Conservation (phyloP, 78 protist genomes). For the Dictyostelium capitatum region DNA sequence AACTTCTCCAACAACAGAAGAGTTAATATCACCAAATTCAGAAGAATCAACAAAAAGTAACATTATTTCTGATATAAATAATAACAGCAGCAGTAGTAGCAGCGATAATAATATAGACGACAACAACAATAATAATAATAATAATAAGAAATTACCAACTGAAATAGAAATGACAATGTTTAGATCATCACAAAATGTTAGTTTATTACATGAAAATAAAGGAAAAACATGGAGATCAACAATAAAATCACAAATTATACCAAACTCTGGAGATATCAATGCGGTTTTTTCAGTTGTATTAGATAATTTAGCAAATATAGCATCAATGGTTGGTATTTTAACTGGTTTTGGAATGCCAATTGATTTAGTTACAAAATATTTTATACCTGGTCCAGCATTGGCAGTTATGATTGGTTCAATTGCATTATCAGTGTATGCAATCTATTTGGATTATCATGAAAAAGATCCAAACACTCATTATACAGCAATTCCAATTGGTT, state of each 20-base stretch:
- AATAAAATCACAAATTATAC: slow-evolving; percentile 4
- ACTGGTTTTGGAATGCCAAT: slow-evolving; percentile 64
- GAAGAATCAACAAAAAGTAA: neutral
- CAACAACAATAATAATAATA: neutral
- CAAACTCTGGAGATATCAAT: slow-evolving; percentile 60
- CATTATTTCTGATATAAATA: neutral
- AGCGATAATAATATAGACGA: too few relatives aligned
- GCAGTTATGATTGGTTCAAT: slow-evolving; percentile 66
- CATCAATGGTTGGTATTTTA: slow-evolving; percentile 52
- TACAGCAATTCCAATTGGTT: slow-evolving; percentile 58
- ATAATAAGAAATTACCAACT: neutral
- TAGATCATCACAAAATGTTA: slow-evolving; percentile 10
- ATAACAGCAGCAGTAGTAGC: neutral
- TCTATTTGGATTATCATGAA: slow-evolving; percentile 37
- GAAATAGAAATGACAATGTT: slow-evolving; percentile 12
- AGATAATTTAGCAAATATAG: slow-evolving; percentile 69
- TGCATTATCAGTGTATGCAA: slow-evolving; percentile 35
- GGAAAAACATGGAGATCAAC: neutral
- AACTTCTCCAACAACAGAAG: too few relatives aligned
- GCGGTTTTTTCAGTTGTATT: slow-evolving; percentile 67
- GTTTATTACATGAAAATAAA: slow-evolving; percentile 15
- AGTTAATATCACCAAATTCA: too few relatives aligned
- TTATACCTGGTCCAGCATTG: slow-evolving; percentile 71
- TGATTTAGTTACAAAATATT: slow-evolving; percentile 30
- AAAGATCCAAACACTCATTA: slow-evolving; percentile 25